phyloP scores from a whole-genome alignment of 2,329 filamentous ascomycete genomes.

The Fusarium mundagurra region DNA sequence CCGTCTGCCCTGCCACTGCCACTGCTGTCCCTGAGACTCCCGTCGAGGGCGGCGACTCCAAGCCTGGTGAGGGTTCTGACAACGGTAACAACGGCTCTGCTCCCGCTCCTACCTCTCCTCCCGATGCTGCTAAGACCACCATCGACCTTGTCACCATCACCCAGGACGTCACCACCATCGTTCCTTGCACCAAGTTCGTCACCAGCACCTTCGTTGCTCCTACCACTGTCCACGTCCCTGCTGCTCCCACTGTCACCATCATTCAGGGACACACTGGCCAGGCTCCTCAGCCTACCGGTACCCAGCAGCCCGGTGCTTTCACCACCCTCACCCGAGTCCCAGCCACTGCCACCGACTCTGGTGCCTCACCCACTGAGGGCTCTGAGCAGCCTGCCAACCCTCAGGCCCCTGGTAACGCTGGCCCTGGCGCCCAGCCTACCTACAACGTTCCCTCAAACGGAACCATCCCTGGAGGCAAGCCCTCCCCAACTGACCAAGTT shows the following conservation, averaged over 20 bases:
- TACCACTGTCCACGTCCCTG: constrained; percentile 13
- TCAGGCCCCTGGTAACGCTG: neutral
- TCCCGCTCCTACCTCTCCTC: constrained; percentile 18
- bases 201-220: constrained; percentile 39
- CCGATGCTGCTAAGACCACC: constrained; percentile 10
- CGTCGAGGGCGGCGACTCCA: neutral
- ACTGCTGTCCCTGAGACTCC: constrained; percentile 11
- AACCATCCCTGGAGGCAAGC: constrained; percentile 5
- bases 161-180: constrained; percentile 38
- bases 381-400: constrained; percentile 1
- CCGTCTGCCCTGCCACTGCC: constrained; percentile 38
- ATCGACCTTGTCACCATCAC: constrained; percentile 36
- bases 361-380: constrained; percentile 1
- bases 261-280: constrained; percentile 18
- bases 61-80: neutral
- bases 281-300: neutral
- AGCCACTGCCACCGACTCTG: constrained; percentile 21
- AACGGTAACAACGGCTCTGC: neutral
- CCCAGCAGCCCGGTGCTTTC: constrained; percentile 13
- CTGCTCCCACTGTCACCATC: constrained; percentile 30
- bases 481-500: neutral
- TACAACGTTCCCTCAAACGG: constrained; percentile 24
- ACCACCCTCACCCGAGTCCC: constrained; percentile 25
- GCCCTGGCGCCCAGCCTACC: constrained; percentile 13
- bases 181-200: constrained; percentile 37